phyloP scores from a whole-genome alignment of 2,329 filamentous ascomycete species.

The Monascus ruber region DNA sequence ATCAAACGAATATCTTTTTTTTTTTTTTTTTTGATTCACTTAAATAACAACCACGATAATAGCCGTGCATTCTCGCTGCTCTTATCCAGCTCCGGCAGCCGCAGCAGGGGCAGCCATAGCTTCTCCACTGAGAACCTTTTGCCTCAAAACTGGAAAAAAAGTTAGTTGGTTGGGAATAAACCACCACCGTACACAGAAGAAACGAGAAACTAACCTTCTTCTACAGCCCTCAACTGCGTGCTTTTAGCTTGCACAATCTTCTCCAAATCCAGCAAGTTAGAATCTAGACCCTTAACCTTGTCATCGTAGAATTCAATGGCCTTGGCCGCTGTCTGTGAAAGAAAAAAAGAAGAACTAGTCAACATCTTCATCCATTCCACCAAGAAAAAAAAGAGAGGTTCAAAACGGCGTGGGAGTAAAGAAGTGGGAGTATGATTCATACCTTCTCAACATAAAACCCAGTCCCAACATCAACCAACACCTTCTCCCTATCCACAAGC shows the following conservation, averaged over 20 bases:
- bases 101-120: conserved; percentile 22
- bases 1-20: no score
- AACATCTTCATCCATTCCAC: not conserved
- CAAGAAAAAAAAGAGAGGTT: not conserved
- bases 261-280: conserved; percentile 57
- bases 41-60: no score
- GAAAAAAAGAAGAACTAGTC: conserved; percentile 2
- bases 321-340: conserved; percentile 41
- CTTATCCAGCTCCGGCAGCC: conserved; percentile 15
- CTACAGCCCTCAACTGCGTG: conserved; percentile 71
- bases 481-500: conserved; percentile 60
- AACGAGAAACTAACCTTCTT: conserved; percentile 56
- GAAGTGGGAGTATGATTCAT: conserved; percentile 2
- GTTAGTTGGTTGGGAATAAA: no score
- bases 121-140: conserved; percentile 40
- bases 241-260: conserved; percentile 64
- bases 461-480: conserved; percentile 86
- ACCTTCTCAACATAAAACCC: conserved; percentile 94
- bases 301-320: conserved; percentile 56
- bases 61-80: not conserved
- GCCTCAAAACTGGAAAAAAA: conserved; percentile 33
- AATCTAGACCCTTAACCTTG: conserved; percentile 55
- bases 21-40: no score
- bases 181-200: no score
- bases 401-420: not conserved